A percentile compares a stretch with the other conserved stretches of the same genome.
These are phyloP conservation scores for Pholiota adiposa DNA, from an alignment of 1,284 basidiomycete genomes.

Conservation along the genomic window DNA sequence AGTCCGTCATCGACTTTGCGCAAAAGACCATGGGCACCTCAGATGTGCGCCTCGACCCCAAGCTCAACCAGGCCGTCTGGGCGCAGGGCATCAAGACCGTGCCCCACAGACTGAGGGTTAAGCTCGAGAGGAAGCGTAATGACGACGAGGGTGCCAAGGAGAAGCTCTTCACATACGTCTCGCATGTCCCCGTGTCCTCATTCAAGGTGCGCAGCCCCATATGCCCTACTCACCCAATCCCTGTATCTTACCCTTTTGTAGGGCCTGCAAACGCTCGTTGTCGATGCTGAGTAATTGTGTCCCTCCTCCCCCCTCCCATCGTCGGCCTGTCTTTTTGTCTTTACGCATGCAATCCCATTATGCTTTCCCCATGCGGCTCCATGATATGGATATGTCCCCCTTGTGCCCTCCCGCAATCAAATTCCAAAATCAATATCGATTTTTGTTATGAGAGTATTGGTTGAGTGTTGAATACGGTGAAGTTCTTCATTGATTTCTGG, in stretches of 20 bases:
- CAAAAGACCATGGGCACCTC: constrained; percentile 92
- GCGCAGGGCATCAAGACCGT: constrained; percentile 88
- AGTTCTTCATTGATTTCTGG: no score
- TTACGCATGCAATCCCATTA: constrained; percentile 22
- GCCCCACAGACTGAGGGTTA: constrained; percentile 87
- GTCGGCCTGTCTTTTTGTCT: constrained; percentile 20
- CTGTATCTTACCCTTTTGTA: constrained; percentile 33
- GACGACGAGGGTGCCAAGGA: constrained; percentile 97
- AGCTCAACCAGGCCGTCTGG: constrained; percentile 94
- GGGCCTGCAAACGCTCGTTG: constrained; percentile 83
- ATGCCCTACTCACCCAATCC: neutral
- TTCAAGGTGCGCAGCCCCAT: constrained; percentile 75
- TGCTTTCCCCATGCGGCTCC: constrained; percentile 22
- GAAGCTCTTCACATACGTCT: constrained; percentile 94
- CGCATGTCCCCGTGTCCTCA: constrained; percentile 75
- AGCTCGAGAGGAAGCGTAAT: constrained; percentile 91
- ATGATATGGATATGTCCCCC: constrained; percentile 14
- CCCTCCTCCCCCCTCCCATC: constrained; percentile 9
- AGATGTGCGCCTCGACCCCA: constrained; percentile 92
- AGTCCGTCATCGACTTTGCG: constrained; percentile 89
- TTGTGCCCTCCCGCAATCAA: neutral
- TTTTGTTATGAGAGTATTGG: neutral
- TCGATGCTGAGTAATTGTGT: constrained; percentile 52
- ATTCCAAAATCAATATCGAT: constrained; percentile 15
- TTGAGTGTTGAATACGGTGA: no score